Base-by-base conservation (phyloP, 768 basidiomycete species). In the Suillus lakei region DNA sequence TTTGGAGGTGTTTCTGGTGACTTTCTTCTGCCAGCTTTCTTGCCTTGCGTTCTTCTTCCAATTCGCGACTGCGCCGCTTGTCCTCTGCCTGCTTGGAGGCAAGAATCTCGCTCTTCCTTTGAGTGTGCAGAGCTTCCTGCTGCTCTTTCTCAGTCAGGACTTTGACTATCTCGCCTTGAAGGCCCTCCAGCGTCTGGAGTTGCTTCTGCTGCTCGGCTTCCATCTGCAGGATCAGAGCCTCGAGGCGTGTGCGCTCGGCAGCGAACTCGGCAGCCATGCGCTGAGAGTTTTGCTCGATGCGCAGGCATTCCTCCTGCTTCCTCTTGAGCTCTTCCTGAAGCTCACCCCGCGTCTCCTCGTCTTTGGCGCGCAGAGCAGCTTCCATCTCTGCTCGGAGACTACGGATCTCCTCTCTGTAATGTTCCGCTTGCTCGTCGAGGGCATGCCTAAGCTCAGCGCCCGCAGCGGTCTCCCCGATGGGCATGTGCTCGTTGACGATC, bases 401-500 rank as follows among this genome's bases (percentile, higher is more conserved):
- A 46, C 75, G 73, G 70, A 87, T 73, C 67, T 89, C 87, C n/a
- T 80, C 75, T 38, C 80, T 75, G 66, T 85, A 82, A 39, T 79
- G 77, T 60, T 80, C 71, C 30, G 81, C 78, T 71, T 85, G 83
- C 65, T 81, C 82, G 62, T 80, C 78, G 3, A 86, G 70, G 46
- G 86, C 86, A 18, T 80, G 78, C 60, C 79, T 79, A 28, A 89
- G 78, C 69, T 86, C 87, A 18, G 74, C 77, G 0, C 86, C 86
- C 1, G 87, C 88, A 4, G 78, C 74, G 2, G 88, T 88, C 56
- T 88, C 77, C 2, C 81, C 76, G 18, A 88, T 80, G 48, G 82
- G 76, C 60, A 81, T 81, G 38, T 76, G 77, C 68, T 84, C 76
- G 63, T 83, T 81, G 6, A 88, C 84, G 18, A 88, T 75, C 70